Evolutionary conservation across 371 early-diverging fungal species (phyloP).

Genomic region (Rhizomucor pusillus): DNA sequence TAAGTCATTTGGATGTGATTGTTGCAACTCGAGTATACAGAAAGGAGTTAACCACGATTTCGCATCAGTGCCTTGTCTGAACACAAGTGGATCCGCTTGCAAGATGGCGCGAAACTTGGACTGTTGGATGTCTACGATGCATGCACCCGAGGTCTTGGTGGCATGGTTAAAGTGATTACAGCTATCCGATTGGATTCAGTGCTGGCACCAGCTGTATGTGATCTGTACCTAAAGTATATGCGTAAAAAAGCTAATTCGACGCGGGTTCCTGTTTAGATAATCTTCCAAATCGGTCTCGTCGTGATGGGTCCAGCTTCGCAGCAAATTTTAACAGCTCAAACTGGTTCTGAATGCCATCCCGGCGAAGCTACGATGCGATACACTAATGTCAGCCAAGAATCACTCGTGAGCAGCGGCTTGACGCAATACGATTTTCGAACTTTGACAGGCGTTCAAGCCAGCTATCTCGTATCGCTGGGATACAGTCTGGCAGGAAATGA

Average conservation of each 20-base stretch:
- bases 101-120: conserved; percentile 11
- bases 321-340: conserved; percentile 10
- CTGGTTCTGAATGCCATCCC: not conserved
- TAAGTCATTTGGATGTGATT: conserved; percentile 9
- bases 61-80: conserved; percentile 19
- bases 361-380: not conserved
- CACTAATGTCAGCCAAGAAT: not conserved
- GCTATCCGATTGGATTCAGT: not conserved
- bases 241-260: too few species aligned
- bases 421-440: not conserved
- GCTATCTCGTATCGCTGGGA: not conserved
- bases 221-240: too few species aligned
- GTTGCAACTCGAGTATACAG: not conserved
- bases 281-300: not conserved
- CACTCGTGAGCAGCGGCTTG: not conserved
- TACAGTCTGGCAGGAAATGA: not conserved
- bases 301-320: conserved; percentile 10
- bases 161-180: not conserved
- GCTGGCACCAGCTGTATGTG: not conserved
- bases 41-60: too few species aligned
- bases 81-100: conserved; percentile 17
- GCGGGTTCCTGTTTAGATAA: not conserved
- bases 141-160: conserved; percentile 14
- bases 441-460: not conserved
- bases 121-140: conserved; percentile 16